phyloP scores from a whole-genome alignment of 371 early-diverging fungal genomes.

The Rhizomucor pusillus region DNA sequence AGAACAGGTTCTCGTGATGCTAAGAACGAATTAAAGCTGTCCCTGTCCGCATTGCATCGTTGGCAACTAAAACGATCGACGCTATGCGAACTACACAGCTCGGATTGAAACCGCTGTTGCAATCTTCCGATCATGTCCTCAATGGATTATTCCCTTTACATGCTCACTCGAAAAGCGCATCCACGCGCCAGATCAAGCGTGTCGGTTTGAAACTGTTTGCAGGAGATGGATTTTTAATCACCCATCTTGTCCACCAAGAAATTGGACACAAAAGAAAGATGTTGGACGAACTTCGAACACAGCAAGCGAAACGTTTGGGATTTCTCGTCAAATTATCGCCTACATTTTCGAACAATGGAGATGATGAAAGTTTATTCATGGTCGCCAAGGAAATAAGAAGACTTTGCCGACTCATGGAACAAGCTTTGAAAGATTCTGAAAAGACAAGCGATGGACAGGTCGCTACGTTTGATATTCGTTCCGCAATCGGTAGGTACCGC shows the following conservation, averaged over 20 bases:
- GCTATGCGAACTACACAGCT: constrained; percentile 14
- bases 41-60: constrained; percentile 36
- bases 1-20: background rate
- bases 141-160: constrained; percentile 35
- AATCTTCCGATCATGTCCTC: constrained; percentile 26
- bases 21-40: constrained; percentile 34
- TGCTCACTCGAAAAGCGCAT: constrained; percentile 1
- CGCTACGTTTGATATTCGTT: too few relatives aligned
- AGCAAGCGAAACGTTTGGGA: constrained; percentile 67
- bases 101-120: constrained; percentile 17
- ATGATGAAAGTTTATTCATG: too few relatives aligned
- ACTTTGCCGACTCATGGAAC: too few relatives aligned
- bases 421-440: background rate
- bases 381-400: too few relatives aligned
- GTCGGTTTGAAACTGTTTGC: constrained; percentile 7
- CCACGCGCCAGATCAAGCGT: constrained; percentile 2
- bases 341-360: background rate
- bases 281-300: constrained; percentile 50
- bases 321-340: constrained; percentile 39
- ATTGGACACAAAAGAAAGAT: constrained; percentile 52
- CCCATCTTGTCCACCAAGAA: constrained; percentile 61
- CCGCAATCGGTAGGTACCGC: too few relatives aligned
- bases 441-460: background rate
- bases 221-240: constrained; percentile 35
- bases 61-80: constrained; percentile 25